Base-by-base conservation (phyloP, 805 yeast genomes). In the Candida nemodendra region DNA sequence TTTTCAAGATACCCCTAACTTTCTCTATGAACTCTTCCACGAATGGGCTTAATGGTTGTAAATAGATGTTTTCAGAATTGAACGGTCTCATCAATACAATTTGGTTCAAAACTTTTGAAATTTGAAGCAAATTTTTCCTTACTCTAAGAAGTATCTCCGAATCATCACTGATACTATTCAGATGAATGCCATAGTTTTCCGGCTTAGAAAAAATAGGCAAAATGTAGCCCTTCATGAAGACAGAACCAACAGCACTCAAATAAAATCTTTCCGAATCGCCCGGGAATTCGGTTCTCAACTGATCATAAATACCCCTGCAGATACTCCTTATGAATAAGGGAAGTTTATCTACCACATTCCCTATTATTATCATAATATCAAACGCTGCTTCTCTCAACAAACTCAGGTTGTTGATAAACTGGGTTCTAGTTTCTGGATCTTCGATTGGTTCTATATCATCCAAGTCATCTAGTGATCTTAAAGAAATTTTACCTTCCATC, bases 11-110 rank as follows among this genome's bases (percentile, higher is more conserved):
- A 0, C 59, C 53, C 24, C 74, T 62, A 31, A 79, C 69, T 9
- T 69, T 64, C 6, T 69, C 79, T 5, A 66, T 62, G 7, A 78
- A 71, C 11, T 74, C 64, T 35, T 66, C 69, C 29, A 88, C 72
- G 53, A 77, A 85, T 30, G 84, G 90, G 57, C 85, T 85, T 54
- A 87, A 66, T 1, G 95, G 95, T 54, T 84, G 89, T 49, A 87
- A 61, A 57, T 78, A 87, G 32, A 81, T 76, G 47, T 84, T 79
- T 19, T 71, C 71, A 1, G 62, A 47, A 11, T 74, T 75, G 62
- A 88, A 87, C 2, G 85, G 77, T 44, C 73, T 71, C 79, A 87
- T 78, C 4, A 79, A 59, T 16, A 84, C 80, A 25, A 84, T 58
- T 57, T 86, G 95, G 22, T 73, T 65, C 35, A 87, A 51, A 9